Conservation (phyloP, 768 basidiomycete genomes). For the Ramaria rubella region DNA sequence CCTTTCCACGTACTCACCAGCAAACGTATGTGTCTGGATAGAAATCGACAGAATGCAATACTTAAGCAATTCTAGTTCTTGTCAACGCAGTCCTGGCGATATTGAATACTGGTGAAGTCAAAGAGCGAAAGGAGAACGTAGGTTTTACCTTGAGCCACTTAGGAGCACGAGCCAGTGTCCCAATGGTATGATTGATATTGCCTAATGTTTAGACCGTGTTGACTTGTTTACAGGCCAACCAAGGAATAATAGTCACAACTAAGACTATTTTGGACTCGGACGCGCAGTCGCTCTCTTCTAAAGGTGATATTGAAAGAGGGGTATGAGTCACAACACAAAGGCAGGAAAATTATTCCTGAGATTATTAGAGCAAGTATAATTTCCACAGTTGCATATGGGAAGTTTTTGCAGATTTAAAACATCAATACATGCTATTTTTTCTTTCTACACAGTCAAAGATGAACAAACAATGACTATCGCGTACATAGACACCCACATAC, state of each 20-base stretch:
- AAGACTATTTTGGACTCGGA: neutral
- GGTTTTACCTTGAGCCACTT: neutral
- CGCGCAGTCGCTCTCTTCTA: neutral
- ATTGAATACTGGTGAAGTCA: neutral
- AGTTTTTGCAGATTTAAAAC: too few relatives aligned
- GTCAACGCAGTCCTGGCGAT: neutral
- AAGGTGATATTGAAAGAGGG: neutral
- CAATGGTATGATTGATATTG: neutral
- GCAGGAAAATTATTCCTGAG: too few relatives aligned
- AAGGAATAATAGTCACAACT: neutral
- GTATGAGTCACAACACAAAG: neutral
- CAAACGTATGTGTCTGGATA: neutral
- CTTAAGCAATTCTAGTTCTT: too few relatives aligned
- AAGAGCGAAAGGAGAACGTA: neutral
- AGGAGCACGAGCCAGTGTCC: neutral
- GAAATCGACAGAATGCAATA: too few relatives aligned
- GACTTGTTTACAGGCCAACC: neutral
- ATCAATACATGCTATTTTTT: too few relatives aligned
- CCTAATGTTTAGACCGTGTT: neutral
- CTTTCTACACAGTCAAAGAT: too few relatives aligned
- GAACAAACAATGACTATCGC: too few relatives aligned
- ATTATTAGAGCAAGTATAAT: too few relatives aligned
- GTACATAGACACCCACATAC: too few relatives aligned
- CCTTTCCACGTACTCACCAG: neutral
- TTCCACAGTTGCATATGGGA: too few relatives aligned